Conservation (phyloP, 2,329 filamentous ascomycete species). For the Penicillium hordei region DNA sequence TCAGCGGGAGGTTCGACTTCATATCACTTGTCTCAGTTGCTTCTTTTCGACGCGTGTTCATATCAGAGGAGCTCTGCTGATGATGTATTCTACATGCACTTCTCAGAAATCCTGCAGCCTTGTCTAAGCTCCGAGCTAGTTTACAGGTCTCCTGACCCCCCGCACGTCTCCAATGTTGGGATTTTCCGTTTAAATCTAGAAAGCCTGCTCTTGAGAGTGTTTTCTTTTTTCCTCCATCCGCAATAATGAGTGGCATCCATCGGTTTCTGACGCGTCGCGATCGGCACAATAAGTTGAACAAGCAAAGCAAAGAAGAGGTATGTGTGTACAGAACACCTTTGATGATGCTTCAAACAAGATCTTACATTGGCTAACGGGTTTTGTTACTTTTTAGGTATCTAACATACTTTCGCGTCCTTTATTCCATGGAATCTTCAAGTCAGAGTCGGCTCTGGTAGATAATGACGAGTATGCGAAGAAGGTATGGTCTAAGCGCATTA, state of each 20-base stretch:
- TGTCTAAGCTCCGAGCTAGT: constrained; percentile 19
- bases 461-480: constrained; percentile 37
- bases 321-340: not conserved
- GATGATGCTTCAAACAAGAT: not conserved
- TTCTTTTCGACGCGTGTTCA: constrained; percentile 6
- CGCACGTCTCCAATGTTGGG: constrained; percentile 24
- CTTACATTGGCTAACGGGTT: constrained; percentile 11
- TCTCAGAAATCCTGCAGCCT: constrained; percentile 32
- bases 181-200: constrained; percentile 7
- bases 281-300: constrained; percentile 30
- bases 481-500: constrained; percentile 22
- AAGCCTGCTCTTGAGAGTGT: not conserved
- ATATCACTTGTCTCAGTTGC: not conserved
- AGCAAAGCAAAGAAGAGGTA: constrained; percentile 38
- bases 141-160: constrained; percentile 15
- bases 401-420: constrained; percentile 28
- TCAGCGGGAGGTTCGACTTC: constrained; percentile 11
- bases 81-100: constrained; percentile 27
- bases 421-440: constrained; percentile 35
- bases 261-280: constrained; percentile 44
- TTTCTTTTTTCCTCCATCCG: not conserved
- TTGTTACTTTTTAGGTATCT: constrained; percentile 21
- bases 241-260: constrained; percentile 44
- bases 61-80: constrained; percentile 22
- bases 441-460: constrained; percentile 23